Percentiles rank a stretch among this genome's conserved stretches.
Conservation (phyloP, 305 asterid species). For the Plantago coronopus region DNA sequence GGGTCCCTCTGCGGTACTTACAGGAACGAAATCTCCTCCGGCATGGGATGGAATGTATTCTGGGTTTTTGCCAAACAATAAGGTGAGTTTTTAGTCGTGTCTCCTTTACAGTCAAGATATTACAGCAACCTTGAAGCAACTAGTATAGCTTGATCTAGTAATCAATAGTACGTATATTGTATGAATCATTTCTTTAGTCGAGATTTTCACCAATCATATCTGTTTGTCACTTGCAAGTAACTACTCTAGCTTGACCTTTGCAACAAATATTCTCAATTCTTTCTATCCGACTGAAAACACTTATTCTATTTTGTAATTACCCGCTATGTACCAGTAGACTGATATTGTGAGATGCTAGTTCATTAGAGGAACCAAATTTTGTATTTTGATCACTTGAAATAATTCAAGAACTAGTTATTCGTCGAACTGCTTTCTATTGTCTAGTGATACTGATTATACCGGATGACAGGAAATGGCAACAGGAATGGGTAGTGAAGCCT, state of each 20-base stretch:
- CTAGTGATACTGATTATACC: neutral
- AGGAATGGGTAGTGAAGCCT: slow-evolving; percentile 43
- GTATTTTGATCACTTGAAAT: too few species aligned
- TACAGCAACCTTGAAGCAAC: neutral
- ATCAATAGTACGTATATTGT: neutral
- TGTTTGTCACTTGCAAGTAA: neutral
- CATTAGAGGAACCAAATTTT: neutral
- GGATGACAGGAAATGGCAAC: slow-evolving; percentile 49
- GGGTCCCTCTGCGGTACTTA: slow-evolving; percentile 37
- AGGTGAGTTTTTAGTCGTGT: slow-evolving; percentile 32
- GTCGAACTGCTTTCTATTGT: neutral
- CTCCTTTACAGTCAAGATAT: neutral
- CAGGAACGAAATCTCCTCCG: slow-evolving; percentile 42
- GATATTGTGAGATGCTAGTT: neutral
- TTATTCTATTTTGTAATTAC: neutral
- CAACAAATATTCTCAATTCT: neutral
- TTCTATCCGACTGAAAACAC: neutral
- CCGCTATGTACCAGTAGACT: neutral
- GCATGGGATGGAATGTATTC: slow-evolving; percentile 47
- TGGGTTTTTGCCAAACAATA: slow-evolving; percentile 47
- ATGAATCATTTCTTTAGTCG: neutral
- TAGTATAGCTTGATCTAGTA: too few species aligned
- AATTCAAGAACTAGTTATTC: neutral
- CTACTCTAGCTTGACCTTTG: neutral
- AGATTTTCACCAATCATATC: neutral